Conservation (phyloP, 2,329 filamentous ascomycete genomes). For the Monilinia vaccinii-corymbosi region DNA sequence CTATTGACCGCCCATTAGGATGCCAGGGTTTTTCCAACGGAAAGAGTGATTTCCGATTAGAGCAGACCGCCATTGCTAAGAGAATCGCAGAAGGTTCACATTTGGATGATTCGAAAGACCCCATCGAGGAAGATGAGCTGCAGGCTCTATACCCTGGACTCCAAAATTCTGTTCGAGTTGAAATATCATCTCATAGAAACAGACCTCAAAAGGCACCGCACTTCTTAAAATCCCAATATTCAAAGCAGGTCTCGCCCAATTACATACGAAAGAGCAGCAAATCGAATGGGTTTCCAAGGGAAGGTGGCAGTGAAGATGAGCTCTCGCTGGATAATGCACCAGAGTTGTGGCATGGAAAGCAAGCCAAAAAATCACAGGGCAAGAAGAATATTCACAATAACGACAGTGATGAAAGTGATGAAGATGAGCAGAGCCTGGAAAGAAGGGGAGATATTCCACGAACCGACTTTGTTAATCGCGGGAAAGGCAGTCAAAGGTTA, state of each 20-base stretch:
- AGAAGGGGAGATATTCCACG: background rate
- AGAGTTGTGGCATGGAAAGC: background rate
- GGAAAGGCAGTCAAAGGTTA: background rate
- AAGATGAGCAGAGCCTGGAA: background rate
- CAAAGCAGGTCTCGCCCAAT: background rate
- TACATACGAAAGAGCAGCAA: background rate
- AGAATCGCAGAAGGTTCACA: background rate
- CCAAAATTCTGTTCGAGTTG: background rate
- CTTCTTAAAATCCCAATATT: background rate
- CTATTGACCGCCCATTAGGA: background rate
- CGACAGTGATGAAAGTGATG: background rate
- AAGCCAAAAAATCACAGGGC: background rate
- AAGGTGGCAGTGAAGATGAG: conserved; percentile 3
- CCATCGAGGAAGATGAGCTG: conserved; percentile 1
- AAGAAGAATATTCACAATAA: background rate
- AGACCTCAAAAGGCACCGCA: background rate
- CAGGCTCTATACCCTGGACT: background rate
- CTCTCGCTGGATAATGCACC: background rate
- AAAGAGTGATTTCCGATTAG: background rate
- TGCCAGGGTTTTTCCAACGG: background rate
- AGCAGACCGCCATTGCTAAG: background rate
- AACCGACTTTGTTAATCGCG: background rate
- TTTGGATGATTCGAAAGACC: background rate
- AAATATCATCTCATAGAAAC: background rate
- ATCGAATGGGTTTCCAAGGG: background rate